Evolutionary conservation across 345 rosid genomes (phyloP).

Genomic region (Bruguiera gymnorhiza): DNA sequence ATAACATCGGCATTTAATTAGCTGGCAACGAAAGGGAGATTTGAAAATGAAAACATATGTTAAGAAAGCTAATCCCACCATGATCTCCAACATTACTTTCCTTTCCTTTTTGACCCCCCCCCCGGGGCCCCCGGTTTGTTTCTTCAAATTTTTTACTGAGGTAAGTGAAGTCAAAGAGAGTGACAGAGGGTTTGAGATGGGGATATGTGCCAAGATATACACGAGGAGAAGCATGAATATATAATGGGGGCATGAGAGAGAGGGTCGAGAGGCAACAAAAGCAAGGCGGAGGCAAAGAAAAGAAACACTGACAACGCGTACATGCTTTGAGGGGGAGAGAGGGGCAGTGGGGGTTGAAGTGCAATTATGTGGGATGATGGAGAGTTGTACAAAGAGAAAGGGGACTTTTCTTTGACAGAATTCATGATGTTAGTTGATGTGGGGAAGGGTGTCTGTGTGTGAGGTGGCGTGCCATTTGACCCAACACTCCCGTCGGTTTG

Average conservation of each 20-base stretch:
- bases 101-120: not conserved
- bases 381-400: not conserved
- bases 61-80: too few species aligned
- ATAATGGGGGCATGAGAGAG: constrained; percentile 6
- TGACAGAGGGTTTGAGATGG: constrained; percentile 27
- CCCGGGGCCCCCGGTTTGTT: not conserved
- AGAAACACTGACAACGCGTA: constrained; percentile 26
- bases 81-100: not conserved
- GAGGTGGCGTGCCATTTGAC: constrained; percentile 25
- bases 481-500: constrained; percentile 23
- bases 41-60: not conserved
- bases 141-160: not conserved
- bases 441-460: not conserved
- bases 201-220: constrained; percentile 23
- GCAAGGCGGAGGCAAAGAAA: constrained; percentile 40
- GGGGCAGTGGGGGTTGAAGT: not conserved
- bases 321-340: constrained; percentile 4
- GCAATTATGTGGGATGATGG: not conserved
- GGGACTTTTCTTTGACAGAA: not conserved
- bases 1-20: constrained; percentile 21
- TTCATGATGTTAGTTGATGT: constrained; percentile 30
- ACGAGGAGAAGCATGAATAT: constrained; percentile 2
- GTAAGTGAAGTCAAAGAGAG: constrained; percentile 9
- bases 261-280: constrained; percentile 13
- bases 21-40: constrained; percentile 1